phyloP scores from a whole-genome alignment of 306 rosid species.

The Cicer pinnatifidum region DNA sequence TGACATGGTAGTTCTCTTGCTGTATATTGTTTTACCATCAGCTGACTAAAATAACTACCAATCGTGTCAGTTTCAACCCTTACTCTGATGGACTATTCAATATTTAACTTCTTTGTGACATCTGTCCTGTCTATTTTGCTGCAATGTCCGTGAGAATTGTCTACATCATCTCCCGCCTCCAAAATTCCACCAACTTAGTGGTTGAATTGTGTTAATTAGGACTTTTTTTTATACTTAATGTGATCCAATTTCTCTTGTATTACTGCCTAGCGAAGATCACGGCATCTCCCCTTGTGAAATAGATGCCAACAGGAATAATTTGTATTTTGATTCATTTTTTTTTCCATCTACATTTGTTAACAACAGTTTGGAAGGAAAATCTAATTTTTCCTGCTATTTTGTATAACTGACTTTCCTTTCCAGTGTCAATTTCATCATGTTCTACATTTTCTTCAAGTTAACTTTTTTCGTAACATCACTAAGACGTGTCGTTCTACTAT shows the following conservation, averaged over 20 bases:
- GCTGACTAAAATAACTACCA: constrained; percentile 18
- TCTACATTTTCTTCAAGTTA: constrained; percentile 36
- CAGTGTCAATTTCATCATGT: constrained; percentile 8
- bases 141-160: constrained; percentile 31
- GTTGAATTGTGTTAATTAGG: constrained; percentile 19
- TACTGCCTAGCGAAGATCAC: constrained; percentile 27
- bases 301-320: not conserved
- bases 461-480: not conserved
- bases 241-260: constrained; percentile 31
- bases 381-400: constrained; percentile 20
- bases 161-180: not conserved
- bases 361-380: constrained; percentile 20
- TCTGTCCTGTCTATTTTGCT: constrained; percentile 6
- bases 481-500: constrained; percentile 5
- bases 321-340: constrained; percentile 31
- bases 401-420: constrained; percentile 20
- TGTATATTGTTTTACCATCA: constrained; percentile 32
- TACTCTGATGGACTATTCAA: constrained; percentile 4
- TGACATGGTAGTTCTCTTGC: constrained; percentile 20
- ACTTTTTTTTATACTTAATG: not conserved
- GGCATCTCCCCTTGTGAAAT: constrained; percentile 25
- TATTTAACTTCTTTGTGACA: constrained; percentile 30
- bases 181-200: not conserved
- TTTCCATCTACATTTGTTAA: not conserved
- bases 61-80: not conserved